phyloP scores from a whole-genome alignment of 176 grass and related monocot species.

The bread wheat (Triticum aestivum) region DNA sequence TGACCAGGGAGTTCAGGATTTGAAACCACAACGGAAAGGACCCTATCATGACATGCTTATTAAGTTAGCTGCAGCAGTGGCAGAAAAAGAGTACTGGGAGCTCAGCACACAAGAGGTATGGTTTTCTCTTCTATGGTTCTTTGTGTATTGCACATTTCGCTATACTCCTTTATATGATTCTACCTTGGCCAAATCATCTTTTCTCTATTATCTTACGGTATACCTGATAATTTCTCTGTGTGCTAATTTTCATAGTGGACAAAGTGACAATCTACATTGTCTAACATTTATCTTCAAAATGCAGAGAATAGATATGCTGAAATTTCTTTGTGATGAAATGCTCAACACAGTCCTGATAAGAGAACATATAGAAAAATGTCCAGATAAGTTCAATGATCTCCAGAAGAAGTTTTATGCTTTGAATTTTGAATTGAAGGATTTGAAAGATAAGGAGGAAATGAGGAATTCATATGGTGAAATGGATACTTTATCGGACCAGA shows the following conservation, averaged over 20 bases:
- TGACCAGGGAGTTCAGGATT: conserved; percentile 26
- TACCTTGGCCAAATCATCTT: neutral
- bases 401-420: conserved; percentile 74
- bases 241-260: conserved; percentile 17
- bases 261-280: conserved; percentile 25
- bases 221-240: conserved; percentile 2
- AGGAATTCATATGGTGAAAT: conserved; percentile 52
- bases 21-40: conserved; percentile 58
- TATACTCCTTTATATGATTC: neutral
- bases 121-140: conserved; percentile 12
- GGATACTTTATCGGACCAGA: conserved; percentile 61
- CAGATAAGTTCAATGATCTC: conserved; percentile 75
- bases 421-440: conserved; percentile 74
- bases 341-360: conserved; percentile 81
- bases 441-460: conserved; percentile 69
- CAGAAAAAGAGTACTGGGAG: conserved; percentile 93
- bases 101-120: conserved; percentile 75
- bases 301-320: conserved; percentile 89
- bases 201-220: neutral
- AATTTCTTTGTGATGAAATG: conserved; percentile 94
- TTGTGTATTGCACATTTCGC: neutral
- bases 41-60: conserved; percentile 50
- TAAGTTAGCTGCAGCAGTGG: conserved; percentile 70
- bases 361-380: conserved; percentile 84
- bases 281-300: conserved; percentile 47